Evolutionary conservation across 2,329 filamentous ascomycete species (phyloP), one percentile per base, ranked within the genome.

Genomic region (Rhynchosporium graminicola): DNA sequence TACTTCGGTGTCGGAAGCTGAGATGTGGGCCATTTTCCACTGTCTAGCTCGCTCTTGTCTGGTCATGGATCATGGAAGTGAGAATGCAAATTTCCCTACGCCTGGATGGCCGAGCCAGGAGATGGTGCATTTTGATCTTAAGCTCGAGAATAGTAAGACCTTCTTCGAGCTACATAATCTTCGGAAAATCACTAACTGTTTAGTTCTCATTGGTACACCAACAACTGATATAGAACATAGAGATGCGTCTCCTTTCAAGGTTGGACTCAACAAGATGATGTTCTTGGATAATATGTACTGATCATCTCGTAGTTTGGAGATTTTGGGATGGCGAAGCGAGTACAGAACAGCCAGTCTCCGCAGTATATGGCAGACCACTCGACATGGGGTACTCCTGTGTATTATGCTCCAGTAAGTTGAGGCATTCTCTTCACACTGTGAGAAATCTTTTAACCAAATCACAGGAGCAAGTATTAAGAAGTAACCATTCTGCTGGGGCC

Each of bases 41-140:
- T 66, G 56, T 38, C 31, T 66, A 36, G 61, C 61, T 4, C 29
- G 59, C 38, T 61, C 50, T 54, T 46, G 36, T 15, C 50, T 63
- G 8, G 61, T 62, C 0, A 57, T 66, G n/a, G 31, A 66, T 45
- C 61, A 60, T 28, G 59, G 61, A 1, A 60, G 38, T 9, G 64
- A 66, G 51, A 52, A 63, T 40, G 4, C 43, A 5, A 52, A 26
- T 2, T 12, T n/a, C 15, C 45, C 20, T 3, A 8, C 20, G 15
- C 45, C 45, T 12, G 33, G 20, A 9, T 59, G 28, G 20, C 60
- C 56, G 31, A 46, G 33, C 36, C 55, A 58, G 46, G 50, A 38
- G 42, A 59, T 67, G 28, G 47, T 48, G 4, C 61, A 65, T 61
- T 63, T 63, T n/a, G 64, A 67, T 42, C 12, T 64, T 3, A 63